A percentile compares a stretch with the other conserved stretches of the same genome.
These are phyloP conservation scores for Hypholoma fasciculare DNA, from an alignment of 768 basidiomycete species.

Conservation along the genomic window DNA sequence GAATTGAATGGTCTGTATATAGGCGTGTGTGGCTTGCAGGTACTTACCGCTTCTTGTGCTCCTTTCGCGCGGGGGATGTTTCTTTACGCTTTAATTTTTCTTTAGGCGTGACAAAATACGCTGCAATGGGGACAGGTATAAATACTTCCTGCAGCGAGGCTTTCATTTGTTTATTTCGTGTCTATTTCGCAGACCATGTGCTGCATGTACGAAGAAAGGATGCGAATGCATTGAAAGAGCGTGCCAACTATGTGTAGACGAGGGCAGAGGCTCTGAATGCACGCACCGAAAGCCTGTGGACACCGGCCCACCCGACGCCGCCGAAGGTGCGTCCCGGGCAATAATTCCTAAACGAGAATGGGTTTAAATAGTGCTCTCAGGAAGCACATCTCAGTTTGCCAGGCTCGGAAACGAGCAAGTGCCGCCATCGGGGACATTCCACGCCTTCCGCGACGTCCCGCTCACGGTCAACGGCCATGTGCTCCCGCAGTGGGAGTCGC, in stretches of 20 bases:
- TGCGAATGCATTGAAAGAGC: constrained; percentile 53
- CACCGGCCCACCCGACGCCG: constrained; percentile 19
- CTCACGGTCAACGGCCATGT: neutral
- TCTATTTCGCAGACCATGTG: constrained; percentile 42
- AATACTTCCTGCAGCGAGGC: constrained; percentile 1
- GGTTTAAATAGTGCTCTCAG: no score
- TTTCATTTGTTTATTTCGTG: constrained; percentile 8
- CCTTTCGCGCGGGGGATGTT: neutral
- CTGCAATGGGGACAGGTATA: constrained; percentile 58
- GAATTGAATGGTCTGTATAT: neutral
- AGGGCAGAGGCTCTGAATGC: constrained; percentile 46
- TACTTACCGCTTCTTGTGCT: constrained; percentile 18
- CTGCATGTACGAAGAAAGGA: constrained; percentile 48
- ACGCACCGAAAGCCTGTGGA: constrained; percentile 33
- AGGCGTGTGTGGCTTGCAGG: constrained; percentile 69
- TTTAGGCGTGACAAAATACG: constrained; percentile 61
- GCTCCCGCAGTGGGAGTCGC: constrained; percentile 8
- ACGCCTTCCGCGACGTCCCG: neutral
- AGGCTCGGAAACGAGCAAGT: neutral
- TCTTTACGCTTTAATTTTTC: neutral
- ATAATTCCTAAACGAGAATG: neutral
- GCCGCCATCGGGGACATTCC: neutral
- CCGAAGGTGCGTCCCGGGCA: constrained; percentile 13
- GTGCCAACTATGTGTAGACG: constrained; percentile 43
- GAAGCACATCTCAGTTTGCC: neutral